Conservation (phyloP, 148 eudicot species). For the Silene conica region DNA sequence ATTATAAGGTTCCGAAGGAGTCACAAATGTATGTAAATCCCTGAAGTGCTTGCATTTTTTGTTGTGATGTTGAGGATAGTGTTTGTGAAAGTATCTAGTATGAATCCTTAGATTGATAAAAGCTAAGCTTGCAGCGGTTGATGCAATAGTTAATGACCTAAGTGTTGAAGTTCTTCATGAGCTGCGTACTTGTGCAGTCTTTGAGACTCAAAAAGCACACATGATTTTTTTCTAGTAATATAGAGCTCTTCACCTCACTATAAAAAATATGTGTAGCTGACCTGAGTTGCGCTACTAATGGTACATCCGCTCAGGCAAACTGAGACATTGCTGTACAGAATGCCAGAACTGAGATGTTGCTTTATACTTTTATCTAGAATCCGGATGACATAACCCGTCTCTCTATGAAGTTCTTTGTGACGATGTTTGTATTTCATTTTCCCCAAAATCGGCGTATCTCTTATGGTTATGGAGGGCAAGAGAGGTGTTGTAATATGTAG, state of each 20-base stretch:
- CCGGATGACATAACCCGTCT: not conserved
- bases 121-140: no score
- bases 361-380: not conserved
- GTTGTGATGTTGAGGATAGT: not conserved
- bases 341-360: not conserved
- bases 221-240: not conserved
- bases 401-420: no score
- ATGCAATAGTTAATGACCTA: not conserved
- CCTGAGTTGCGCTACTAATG: not conserved
- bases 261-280: not conserved
- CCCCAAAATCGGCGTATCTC: no score
- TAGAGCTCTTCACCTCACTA: not conserved
- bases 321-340: not conserved
- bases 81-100: not conserved
- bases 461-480: no score
- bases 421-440: no score
- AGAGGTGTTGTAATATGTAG: no score
- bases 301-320: not conserved
- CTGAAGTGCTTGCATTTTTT: not conserved
- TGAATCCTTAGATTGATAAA: not conserved
- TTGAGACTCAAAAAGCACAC: not conserved
- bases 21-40: not conserved
- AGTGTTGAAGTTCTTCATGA: not conserved
- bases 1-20: not conserved
- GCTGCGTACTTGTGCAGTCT: not conserved